phyloP scores from a whole-genome alignment of 1,284 basidiomycete species.

The Exobasidium rhododendri region DNA sequence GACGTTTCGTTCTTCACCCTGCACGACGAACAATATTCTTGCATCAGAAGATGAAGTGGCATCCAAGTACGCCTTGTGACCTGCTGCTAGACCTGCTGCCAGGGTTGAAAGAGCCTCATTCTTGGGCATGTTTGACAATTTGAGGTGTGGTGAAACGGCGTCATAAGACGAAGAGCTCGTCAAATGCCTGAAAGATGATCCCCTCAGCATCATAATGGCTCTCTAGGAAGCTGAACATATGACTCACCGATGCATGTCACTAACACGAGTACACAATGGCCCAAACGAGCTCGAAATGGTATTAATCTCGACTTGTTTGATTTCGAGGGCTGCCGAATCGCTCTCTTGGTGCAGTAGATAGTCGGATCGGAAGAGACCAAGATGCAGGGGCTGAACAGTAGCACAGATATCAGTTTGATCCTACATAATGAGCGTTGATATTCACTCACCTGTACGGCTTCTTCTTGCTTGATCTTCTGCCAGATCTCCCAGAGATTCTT shows the following conservation, averaged over 20 bases:
- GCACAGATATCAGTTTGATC: background rate
- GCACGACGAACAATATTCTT: slow-evolving; percentile 77
- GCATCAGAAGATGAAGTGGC: slow-evolving; percentile 13
- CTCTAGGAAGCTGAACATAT: background rate
- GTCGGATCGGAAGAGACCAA: slow-evolving; percentile 93
- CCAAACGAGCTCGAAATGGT: slow-evolving; percentile 93
- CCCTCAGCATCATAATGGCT: background rate
- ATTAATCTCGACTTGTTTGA: slow-evolving; percentile 98
- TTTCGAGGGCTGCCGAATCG: slow-evolving; percentile 52
- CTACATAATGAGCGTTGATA: background rate
- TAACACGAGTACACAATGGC: slow-evolving; percentile 69
- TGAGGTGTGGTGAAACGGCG: background rate
- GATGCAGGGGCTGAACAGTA: slow-evolving; percentile 60
- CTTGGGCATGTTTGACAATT: slow-evolving; percentile 63
- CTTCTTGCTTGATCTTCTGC: slow-evolving; percentile 6
- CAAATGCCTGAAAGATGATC: background rate
- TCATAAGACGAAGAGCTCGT: background rate
- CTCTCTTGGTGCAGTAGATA: slow-evolving; percentile 73
- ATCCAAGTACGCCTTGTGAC: slow-evolving; percentile 70
- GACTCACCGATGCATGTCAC: slow-evolving; percentile 65
- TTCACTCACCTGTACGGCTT: background rate
- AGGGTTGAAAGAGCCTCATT: slow-evolving; percentile 74
- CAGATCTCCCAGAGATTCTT: slow-evolving; percentile 10
- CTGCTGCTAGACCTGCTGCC: slow-evolving; percentile 72
- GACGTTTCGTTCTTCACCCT: slow-evolving; percentile 85